Conservation (phyloP, 2,329 filamentous ascomycete genomes). For the Hortaea werneckii region DNA sequence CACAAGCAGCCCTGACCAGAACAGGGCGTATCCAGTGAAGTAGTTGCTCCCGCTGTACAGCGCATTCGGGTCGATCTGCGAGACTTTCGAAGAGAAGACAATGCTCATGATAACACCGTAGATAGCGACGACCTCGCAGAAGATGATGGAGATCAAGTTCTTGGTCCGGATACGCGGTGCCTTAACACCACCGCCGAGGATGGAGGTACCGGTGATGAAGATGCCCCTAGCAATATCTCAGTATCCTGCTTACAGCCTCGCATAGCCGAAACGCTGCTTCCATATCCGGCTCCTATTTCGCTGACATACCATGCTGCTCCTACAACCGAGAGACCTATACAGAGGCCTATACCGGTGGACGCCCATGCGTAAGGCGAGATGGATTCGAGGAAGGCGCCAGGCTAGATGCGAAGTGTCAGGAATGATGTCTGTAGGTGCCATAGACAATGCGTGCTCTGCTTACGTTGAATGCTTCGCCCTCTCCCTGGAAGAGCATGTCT, state of each 20-base stretch:
- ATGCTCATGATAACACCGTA: constrained; percentile 99
- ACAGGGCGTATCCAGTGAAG: constrained; percentile 90
- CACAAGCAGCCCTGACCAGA: constrained; percentile 92
- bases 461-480: constrained; percentile 93
- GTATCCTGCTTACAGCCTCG: constrained; percentile 1
- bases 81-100: constrained; percentile 86
- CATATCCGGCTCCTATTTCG: background rate
- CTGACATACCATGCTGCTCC: constrained; percentile 78
- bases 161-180: constrained; percentile 97
- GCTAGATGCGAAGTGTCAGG: constrained; percentile 37
- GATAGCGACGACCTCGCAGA: constrained; percentile 98
- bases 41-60: constrained; percentile 69
- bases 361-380: constrained; percentile 95
- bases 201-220: constrained; percentile 95
- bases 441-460: constrained; percentile 17
- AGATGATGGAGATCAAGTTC: constrained; percentile 99
- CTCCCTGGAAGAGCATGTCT: constrained; percentile 99
- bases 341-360: constrained; percentile 78
- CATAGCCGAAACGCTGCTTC: no score
- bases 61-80: constrained; percentile 51
- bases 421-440: background rate
- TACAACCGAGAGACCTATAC: constrained; percentile 91
- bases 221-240: constrained; percentile 63
- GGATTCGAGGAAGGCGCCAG: constrained; percentile 88
- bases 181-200: constrained; percentile 91